phyloP scores from a whole-genome alignment of 805 yeast genomes.

The Debaryomyces castellii region DNA sequence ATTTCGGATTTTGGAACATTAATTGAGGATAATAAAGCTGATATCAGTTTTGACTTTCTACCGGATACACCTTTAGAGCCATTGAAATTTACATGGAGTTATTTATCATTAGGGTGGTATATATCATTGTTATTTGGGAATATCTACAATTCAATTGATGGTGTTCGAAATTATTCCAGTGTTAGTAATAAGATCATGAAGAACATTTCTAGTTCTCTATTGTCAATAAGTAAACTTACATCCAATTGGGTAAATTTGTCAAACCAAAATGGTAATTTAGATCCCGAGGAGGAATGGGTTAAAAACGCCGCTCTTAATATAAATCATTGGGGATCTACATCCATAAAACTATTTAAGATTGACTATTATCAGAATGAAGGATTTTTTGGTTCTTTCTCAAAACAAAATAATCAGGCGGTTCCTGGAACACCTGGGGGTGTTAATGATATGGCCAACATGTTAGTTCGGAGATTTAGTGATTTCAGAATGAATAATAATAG shows the following conservation, averaged over 20 bases:
- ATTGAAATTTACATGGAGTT: slow-evolving; percentile 62
- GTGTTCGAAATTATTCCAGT: slow-evolving; percentile 18
- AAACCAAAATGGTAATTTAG: slow-evolving; percentile 11
- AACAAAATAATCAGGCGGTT: slow-evolving; percentile 10
- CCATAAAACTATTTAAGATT: slow-evolving; percentile 50
- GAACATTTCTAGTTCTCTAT: slow-evolving; percentile 35
- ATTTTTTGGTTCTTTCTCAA: slow-evolving; percentile 16
- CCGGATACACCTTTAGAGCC: slow-evolving; percentile 42
- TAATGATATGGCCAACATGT: slow-evolving; percentile 47
- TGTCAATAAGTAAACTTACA: slow-evolving; percentile 38
- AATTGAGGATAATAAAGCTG: slow-evolving; percentile 18
- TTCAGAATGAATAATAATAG: slow-evolving; percentile 29
- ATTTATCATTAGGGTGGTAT: slow-evolving; percentile 73
- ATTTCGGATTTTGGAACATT: slow-evolving; percentile 27
- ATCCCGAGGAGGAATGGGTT: slow-evolving; percentile 18
- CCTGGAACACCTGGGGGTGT: slow-evolving; percentile 39
- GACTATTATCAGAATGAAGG: slow-evolving; percentile 18
- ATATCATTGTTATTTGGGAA: slow-evolving; percentile 61
- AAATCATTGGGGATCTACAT: slow-evolving; percentile 55
- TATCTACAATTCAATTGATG: slow-evolving; percentile 38
- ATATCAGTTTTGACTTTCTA: slow-evolving; percentile 42
- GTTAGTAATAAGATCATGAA: slow-evolving; percentile 35
- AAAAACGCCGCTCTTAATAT: slow-evolving; percentile 30
- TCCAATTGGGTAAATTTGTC: slow-evolving; percentile 38
- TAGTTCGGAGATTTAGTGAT: slow-evolving; percentile 50